A percentile compares a stretch with the other conserved stretches of the same genome.
Conservation (phyloP, 495 filamentous ascomycete species). For the Aspergillus heteromorphus region DNA sequence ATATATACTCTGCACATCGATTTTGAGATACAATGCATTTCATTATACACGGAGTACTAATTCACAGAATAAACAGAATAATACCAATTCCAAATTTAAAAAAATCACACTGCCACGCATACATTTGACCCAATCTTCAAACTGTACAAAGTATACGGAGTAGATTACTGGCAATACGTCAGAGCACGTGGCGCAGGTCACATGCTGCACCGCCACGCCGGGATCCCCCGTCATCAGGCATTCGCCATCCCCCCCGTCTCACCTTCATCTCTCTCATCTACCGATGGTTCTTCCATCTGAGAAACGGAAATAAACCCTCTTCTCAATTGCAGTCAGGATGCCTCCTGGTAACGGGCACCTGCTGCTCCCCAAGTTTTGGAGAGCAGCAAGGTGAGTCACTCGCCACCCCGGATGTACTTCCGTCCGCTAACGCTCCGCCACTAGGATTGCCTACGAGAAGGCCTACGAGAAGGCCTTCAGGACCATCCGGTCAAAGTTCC, state of each 20-base stretch:
- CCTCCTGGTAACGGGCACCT: constrained; percentile 62
- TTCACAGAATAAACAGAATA: too few relatives aligned
- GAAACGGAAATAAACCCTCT: constrained; percentile 6
- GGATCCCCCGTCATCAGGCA: constrained; percentile 31
- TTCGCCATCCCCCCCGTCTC: constrained; percentile 12
- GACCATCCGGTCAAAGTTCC: constrained; percentile 57
- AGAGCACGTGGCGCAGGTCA: constrained; percentile 19
- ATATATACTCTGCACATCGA: too few relatives aligned
- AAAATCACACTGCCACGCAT: too few relatives aligned
- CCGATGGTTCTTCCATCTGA: constrained; percentile 13
- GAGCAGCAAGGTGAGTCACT: constrained; percentile 52
- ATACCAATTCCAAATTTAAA: too few relatives aligned
- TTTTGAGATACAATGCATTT: too few relatives aligned
- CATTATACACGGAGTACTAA: too few relatives aligned
- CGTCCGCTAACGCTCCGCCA: constrained; percentile 14
- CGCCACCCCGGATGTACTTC: constrained; percentile 5
- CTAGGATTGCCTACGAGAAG: constrained; percentile 59
- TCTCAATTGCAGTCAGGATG: constrained; percentile 45
- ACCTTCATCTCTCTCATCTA: constrained; percentile 21
- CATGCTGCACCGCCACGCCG: constrained; percentile 30
- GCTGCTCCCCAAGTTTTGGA: constrained; percentile 65
- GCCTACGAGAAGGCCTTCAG: constrained; percentile 39
- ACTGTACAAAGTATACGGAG: too few relatives aligned
- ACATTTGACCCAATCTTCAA: too few relatives aligned
- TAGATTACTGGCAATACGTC: not conserved